Evolutionary conservation across 2,329 filamentous ascomycete genomes (phyloP), one percentile per base, ranked within the genome.

Genomic region (Diplodia scrobiculata): DNA sequence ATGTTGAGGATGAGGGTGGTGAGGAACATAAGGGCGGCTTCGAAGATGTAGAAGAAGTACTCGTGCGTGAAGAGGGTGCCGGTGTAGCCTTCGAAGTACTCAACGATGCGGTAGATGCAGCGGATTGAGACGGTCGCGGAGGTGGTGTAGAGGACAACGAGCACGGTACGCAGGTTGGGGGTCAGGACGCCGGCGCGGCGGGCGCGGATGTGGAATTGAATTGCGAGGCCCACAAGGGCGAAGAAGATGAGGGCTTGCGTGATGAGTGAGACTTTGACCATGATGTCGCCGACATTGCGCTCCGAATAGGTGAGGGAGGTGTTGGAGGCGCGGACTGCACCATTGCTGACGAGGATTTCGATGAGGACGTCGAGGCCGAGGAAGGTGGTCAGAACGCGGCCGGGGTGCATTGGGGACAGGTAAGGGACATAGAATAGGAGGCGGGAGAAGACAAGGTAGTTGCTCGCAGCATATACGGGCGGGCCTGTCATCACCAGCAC

Each of bases 391-490:
- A 88, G 84, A 4, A 88, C 79, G 3, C 84, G 80, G 2, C 84
- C 84, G 0, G 84, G 84, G 69, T 86, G 83, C 38, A 86, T 79
- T 0, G 85, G 86, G 0, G 86, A 80, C 66, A 84, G 80, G 71
- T 87, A 85, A 0, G 86, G 86, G 2, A 86, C 79, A 73, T 89
- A 89, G 73, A 84, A 84, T 21, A 89, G 79, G 13, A 87, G 79
- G 3, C 86, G 82, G 1, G 83, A 83, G 27, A 89, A 82, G 65
- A 87, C 81, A 70, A 86, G 82, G 74, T 88, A 89, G 71, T 88
- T 87, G 65, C 58, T 62, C 58, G 84, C 81, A 2, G 86, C 79
- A 63, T 86, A 85, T 48, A 88, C 83, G 3, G 89, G 77, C 0
- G 87, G 87, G 2, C 84, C 85, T 55, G 27, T 48, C 27, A 62